phyloP scores from a whole-genome alignment of 2,329 filamentous ascomycete species.

The Pseudocercospora vitis region DNA sequence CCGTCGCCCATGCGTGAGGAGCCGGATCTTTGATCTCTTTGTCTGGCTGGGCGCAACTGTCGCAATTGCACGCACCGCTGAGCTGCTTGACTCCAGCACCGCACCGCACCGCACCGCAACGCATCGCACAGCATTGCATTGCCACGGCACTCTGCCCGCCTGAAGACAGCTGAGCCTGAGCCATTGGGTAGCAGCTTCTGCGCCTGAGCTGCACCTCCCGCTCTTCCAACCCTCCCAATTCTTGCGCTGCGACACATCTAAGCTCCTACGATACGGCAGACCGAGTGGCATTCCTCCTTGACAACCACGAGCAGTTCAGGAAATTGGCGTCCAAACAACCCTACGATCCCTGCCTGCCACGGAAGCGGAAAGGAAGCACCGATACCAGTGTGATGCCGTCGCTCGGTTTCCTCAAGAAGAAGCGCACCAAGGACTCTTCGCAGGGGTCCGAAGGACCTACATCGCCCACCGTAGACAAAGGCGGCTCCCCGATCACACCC shows the following conservation, averaged over 20 bases:
- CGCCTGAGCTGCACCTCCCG: conserved; percentile 3
- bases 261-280: background rate
- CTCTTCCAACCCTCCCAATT: background rate
- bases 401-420: conserved; percentile 96
- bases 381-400: conserved; percentile 69
- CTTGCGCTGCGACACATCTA: background rate
- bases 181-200: conserved; percentile 16
- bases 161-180: background rate
- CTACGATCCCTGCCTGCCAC: conserved; percentile 26
- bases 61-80: no score
- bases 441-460: conserved; percentile 59
- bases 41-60: conserved; percentile 5
- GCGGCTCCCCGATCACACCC: conserved; percentile 45
- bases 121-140: conserved; percentile 7
- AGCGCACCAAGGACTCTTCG: conserved; percentile 85
- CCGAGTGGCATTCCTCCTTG: no score
- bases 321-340: conserved; percentile 23
- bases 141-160: conserved; percentile 7
- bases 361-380: conserved; percentile 27
- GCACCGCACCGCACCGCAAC: background rate
- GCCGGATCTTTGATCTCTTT: background rate
- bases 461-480: conserved; percentile 55
- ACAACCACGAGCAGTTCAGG: no score
- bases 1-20: background rate
- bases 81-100: no score